Conservation (phyloP, 768 basidiomycete genomes). For the Mycena galericulata region DNA sequence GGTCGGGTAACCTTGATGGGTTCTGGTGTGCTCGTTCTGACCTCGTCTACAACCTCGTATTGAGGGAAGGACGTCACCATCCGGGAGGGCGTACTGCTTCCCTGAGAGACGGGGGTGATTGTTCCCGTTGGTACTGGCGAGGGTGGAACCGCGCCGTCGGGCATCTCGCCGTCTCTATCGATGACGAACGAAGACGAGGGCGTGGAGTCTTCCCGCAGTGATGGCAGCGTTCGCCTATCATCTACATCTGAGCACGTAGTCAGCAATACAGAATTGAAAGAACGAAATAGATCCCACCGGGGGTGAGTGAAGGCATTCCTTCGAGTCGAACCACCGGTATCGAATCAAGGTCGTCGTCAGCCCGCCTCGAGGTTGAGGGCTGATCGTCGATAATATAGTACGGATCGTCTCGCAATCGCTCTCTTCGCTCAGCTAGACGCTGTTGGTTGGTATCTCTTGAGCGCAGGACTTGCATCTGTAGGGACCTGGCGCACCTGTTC, state of each 20-base stretch:
- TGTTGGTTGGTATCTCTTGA: slow-evolving; percentile 45
- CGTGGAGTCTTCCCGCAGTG: slow-evolving; percentile 56
- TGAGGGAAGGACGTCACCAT: slow-evolving; percentile 57
- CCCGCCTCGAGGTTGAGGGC: slow-evolving; percentile 48
- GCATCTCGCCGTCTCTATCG: slow-evolving; percentile 90
- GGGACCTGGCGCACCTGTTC: slow-evolving; percentile 65
- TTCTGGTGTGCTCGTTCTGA: slow-evolving; percentile 66
- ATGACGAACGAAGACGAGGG: slow-evolving; percentile 67
- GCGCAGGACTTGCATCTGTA: not conserved
- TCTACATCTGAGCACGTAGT: slow-evolving; percentile 38
- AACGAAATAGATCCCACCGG: slow-evolving; percentile 36
- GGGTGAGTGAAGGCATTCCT: slow-evolving; percentile 66
- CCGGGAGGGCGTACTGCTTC: slow-evolving; percentile 50
- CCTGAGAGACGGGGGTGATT: slow-evolving; percentile 45
- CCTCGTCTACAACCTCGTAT: slow-evolving; percentile 66
- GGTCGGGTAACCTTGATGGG: slow-evolving; percentile 81
- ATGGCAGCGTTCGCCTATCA: slow-evolving; percentile 53
- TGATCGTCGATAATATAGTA: slow-evolving; percentile 87
- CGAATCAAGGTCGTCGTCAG: slow-evolving; percentile 79
- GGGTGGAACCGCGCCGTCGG: slow-evolving; percentile 59
- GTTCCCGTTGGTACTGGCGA: slow-evolving; percentile 34
- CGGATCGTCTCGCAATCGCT: slow-evolving; percentile 86
- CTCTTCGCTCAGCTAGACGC: slow-evolving; percentile 82
- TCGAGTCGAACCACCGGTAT: slow-evolving; percentile 93
- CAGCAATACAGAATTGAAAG: not conserved